Evolutionary conservation across 352 stramenopile species (phyloP).

Genomic region (Stramenopiles sp.): DNA sequence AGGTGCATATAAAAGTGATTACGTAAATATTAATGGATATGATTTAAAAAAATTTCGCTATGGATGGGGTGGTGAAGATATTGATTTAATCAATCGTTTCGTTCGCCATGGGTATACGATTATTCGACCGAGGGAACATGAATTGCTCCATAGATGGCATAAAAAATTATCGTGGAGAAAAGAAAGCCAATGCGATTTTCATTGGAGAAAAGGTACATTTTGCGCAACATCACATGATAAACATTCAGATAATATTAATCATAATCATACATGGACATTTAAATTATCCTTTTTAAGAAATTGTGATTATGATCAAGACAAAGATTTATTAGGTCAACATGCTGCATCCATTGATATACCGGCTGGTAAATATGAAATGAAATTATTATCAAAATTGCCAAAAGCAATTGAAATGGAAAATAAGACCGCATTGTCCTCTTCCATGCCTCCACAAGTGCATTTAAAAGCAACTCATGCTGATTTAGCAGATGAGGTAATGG

Average conservation of each 20-base stretch:
- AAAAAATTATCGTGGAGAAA: not conserved
- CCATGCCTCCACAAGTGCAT: too few species aligned
- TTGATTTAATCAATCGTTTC: not conserved
- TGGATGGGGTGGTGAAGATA: not conserved
- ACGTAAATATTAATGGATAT: not conserved
- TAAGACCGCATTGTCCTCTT: too few species aligned
- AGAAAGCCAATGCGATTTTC: not conserved
- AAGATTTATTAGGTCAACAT: not conserved
- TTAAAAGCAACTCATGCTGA: too few species aligned
- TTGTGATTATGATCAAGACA: not conserved
- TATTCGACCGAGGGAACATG: not conserved
- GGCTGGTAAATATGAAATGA: not conserved
- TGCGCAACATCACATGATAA: not conserved
- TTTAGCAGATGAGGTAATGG: too few species aligned
- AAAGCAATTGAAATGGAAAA: too few species aligned
- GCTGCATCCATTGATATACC: not conserved
- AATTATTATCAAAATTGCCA: too few species aligned
- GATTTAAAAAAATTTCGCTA: not conserved
- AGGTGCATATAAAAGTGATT: not conserved
- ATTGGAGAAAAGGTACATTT: not conserved
- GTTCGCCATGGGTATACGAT: not conserved
- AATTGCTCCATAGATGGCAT: not conserved
- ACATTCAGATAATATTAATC: not conserved
- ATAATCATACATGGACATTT: not conserved
- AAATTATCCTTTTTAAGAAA: not conserved